A percentile compares a stretch with the other conserved stretches of the same genome.
Conservation (phyloP, 2,329 filamentous ascomycete species). For the Clonostachys chloroleuca region DNA sequence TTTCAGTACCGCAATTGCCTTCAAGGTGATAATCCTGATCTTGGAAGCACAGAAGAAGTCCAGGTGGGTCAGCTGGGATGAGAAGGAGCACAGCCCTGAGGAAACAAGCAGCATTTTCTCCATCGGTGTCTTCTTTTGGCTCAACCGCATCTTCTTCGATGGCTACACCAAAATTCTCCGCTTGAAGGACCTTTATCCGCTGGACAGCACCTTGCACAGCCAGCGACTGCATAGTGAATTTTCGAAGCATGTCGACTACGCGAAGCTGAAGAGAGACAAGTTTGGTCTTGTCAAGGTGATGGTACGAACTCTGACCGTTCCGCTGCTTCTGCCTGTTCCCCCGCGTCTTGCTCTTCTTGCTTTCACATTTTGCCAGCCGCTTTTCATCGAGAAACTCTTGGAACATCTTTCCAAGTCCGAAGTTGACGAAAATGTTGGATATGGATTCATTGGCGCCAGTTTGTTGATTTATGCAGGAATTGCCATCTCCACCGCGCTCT, state of each 20-base stretch:
- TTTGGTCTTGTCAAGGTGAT: conserved; percentile 21
- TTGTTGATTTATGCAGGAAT: conserved; percentile 32
- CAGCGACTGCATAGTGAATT: conserved; percentile 6
- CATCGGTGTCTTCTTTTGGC: conserved; percentile 25
- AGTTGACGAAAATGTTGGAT: conserved; percentile 19
- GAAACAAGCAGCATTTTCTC: conserved; percentile 24
- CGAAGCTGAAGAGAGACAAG: conserved; percentile 6
- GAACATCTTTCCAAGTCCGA: conserved; percentile 17
- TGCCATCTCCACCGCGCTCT: conserved; percentile 30
- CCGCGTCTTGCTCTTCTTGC: conserved; percentile 29
- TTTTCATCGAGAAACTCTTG: conserved; percentile 32
- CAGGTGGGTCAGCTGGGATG: conserved; percentile 29
- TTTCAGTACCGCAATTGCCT: conserved; percentile 23
- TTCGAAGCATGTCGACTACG: conserved; percentile 1
- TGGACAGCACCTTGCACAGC: conserved; percentile 20
- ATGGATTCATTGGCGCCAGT: conserved; percentile 35
- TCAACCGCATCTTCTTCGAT: conserved; percentile 22
- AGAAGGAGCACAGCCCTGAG: conserved; percentile 27
- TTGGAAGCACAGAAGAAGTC: conserved; percentile 31
- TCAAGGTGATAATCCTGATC: conserved; percentile 26
- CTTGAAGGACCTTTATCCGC: conserved; percentile 24
- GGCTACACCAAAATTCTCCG: conserved; percentile 27
- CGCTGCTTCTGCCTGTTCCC: conserved; percentile 24
- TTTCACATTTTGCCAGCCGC: conserved; percentile 35
- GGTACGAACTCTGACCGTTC: conserved; percentile 16